Conservation (phyloP, 129 eudicot species). For the Arctium minus region DNA sequence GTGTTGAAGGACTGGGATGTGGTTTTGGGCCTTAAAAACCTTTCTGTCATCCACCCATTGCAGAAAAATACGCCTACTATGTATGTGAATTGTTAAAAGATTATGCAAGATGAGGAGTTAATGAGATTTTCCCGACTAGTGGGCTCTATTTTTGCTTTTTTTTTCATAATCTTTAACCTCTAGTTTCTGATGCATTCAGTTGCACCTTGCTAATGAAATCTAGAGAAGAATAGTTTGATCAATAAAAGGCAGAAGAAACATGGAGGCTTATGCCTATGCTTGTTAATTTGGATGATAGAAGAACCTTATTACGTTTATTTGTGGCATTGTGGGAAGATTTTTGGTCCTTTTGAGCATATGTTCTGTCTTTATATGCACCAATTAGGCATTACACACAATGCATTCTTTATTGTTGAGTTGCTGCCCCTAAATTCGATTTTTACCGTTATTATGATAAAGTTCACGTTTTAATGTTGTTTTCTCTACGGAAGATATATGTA, state of each 20-base stretch:
- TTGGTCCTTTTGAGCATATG: neutral
- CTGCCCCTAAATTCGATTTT: neutral
- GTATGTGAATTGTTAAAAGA: too few species aligned
- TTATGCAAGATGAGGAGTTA: neutral
- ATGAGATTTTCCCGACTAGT: too few species aligned
- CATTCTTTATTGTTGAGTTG: neutral
- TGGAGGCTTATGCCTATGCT: neutral
- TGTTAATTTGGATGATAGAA: neutral
- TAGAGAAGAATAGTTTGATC: too few species aligned
- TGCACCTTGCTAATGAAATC: too few species aligned
- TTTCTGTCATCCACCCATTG: neutral
- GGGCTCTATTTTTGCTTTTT: too few species aligned
- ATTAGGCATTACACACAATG: neutral
- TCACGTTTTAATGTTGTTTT: slow-evolving; percentile 2
- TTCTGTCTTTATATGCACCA: neutral
- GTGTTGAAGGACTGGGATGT: neutral
- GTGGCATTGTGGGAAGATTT: neutral
- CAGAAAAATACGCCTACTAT: neutral
- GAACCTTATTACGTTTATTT: neutral
- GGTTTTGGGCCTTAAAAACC: neutral
- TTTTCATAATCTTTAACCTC: too few species aligned
- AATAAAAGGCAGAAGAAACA: too few species aligned
- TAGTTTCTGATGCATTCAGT: too few species aligned
- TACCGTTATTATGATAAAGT: neutral
- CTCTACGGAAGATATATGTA: neutral